phyloP scores from a whole-genome alignment of 1,139 yeast genomes.

The Magnusiomyces suaveolens region DNA sequence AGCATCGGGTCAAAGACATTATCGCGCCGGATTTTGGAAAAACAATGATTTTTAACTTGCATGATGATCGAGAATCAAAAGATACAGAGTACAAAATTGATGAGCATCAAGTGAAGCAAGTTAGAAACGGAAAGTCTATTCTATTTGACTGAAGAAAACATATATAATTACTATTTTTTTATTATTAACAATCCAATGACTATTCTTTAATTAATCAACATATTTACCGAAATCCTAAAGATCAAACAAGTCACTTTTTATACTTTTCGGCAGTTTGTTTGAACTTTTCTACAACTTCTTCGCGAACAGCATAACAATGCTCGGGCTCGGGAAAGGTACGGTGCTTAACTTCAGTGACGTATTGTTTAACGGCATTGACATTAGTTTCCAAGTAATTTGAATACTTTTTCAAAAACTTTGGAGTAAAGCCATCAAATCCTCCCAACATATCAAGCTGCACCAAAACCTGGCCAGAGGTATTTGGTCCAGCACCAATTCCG shows the following conservation, averaged over 20 bases:
- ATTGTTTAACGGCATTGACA: slow-evolving; percentile 44
- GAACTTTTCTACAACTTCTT: slow-evolving; percentile 51
- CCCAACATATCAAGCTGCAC: slow-evolving; percentile 83
- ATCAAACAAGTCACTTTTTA: too few relatives aligned
- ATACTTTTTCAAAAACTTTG: slow-evolving; percentile 74
- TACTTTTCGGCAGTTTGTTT: slow-evolving; percentile 21
- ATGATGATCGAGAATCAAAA: slow-evolving; percentile 16
- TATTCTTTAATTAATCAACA: too few relatives aligned
- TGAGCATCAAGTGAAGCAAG: slow-evolving; percentile 15
- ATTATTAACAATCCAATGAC: too few relatives aligned
- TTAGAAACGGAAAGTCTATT: slow-evolving; percentile 29
- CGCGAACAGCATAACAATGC: slow-evolving; percentile 66
- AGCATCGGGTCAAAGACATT: slow-evolving; percentile 31
- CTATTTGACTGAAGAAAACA: slow-evolving; percentile 21
- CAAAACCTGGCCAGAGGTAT: slow-evolving; percentile 79
- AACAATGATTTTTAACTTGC: slow-evolving; percentile 36
- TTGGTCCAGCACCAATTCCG: slow-evolving; percentile 91
- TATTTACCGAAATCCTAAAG: too few relatives aligned
- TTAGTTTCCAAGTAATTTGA: slow-evolving; percentile 44
- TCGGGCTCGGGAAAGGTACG: slow-evolving; percentile 51
- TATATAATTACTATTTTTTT: too few relatives aligned
- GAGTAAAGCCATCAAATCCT: slow-evolving; percentile 44
- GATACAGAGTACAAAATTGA: slow-evolving; percentile 3
- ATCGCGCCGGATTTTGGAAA: slow-evolving; percentile 47
- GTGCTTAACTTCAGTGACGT: slow-evolving; percentile 48